Conservation (phyloP, 495 filamentous ascomycete genomes). For the Aspergillus wentii region DNA sequence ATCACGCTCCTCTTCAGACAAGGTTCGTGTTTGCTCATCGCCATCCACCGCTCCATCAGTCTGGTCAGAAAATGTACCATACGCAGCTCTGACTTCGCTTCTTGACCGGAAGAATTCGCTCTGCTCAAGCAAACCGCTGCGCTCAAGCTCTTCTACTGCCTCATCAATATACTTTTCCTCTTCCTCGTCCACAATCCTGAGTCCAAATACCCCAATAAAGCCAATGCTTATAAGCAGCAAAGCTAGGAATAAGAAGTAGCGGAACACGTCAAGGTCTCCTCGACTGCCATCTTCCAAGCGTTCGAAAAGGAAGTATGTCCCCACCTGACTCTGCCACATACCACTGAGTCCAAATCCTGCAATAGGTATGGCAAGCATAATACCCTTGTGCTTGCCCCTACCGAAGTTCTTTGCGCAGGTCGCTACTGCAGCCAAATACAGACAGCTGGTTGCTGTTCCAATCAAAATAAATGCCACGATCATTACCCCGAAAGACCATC, state of each 20-base stretch:
- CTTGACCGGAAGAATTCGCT: conserved; percentile 55
- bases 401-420: conserved; percentile 98
- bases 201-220: conserved; percentile 63
- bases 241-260: conserved; percentile 79
- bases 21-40: conserved; percentile 9
- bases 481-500: conserved; percentile 79
- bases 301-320: conserved; percentile 71
- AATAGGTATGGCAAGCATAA: conserved; percentile 88
- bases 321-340: conserved; percentile 92
- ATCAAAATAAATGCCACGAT: conserved; percentile 73
- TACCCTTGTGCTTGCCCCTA: conserved; percentile 74
- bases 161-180: conserved; percentile 73
- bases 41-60: conserved; percentile 8
- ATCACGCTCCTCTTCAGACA: conserved; percentile 31
- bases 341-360: conserved; percentile 88
- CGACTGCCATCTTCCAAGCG: conserved; percentile 50
- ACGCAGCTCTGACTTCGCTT: conserved; percentile 34
- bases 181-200: conserved; percentile 63
- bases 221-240: conserved; percentile 63
- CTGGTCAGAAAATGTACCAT: conserved; percentile 48
- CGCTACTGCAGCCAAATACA: conserved; percentile 85
- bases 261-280: conserved; percentile 81
- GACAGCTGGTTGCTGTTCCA: conserved; percentile 74
- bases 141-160: conserved; percentile 77
- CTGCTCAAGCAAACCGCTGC: conserved; percentile 76